phyloP scores from a whole-genome alignment of 441 rosid genomes.

The Francoa sonchifolia region DNA sequence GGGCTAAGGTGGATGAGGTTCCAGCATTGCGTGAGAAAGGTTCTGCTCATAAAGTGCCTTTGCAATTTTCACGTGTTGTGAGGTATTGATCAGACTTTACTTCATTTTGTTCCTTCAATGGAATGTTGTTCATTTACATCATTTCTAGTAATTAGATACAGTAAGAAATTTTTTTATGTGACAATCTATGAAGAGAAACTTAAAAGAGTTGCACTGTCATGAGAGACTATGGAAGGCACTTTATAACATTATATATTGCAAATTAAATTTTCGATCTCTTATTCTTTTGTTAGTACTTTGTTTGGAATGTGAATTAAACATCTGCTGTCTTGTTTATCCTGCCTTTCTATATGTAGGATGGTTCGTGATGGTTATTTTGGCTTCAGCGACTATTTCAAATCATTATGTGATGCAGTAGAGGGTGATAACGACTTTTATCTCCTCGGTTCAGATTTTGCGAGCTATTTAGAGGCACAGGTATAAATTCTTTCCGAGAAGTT shows the following conservation, averaged over 20 bases:
- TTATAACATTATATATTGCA: too few species aligned
- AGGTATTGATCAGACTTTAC: constrained; percentile 17
- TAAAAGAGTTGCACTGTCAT: too few species aligned
- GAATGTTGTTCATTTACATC: too few species aligned
- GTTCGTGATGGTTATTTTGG: constrained; percentile 39
- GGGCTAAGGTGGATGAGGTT: constrained; percentile 32
- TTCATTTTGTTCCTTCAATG: background rate
- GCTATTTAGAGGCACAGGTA: constrained; percentile 51
- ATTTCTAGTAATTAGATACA: too few species aligned
- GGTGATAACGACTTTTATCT: constrained; percentile 28
- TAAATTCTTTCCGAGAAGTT: background rate
- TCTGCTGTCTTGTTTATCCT: background rate
- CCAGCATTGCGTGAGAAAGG: constrained; percentile 27
- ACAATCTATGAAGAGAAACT: too few species aligned
- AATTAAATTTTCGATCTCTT: too few species aligned
- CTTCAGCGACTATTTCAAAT: constrained; percentile 27
- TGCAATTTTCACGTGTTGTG: constrained; percentile 42
- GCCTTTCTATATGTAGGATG: constrained; percentile 15
- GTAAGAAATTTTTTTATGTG: too few species aligned
- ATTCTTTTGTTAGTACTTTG: too few species aligned
- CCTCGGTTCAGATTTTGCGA: constrained; percentile 32
- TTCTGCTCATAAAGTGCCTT: constrained; percentile 24
- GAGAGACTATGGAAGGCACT: too few species aligned
- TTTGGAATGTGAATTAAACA: too few species aligned
- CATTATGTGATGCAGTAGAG: constrained; percentile 33